Evolutionary conservation across 2,329 filamentous ascomycete species (phyloP).

Genomic region (Arthrobotrys conoides): DNA sequence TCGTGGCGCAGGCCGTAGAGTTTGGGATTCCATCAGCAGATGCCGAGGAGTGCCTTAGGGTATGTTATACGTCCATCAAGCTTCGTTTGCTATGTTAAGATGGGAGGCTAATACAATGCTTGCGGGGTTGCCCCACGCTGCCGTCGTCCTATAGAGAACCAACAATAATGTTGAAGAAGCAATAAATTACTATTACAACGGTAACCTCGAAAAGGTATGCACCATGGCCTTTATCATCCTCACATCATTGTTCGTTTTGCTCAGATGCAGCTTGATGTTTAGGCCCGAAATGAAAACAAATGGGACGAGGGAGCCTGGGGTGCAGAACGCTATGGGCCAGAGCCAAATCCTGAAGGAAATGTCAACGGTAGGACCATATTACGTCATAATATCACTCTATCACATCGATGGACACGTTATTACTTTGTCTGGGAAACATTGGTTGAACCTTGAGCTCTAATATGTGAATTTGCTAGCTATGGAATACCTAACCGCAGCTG

Average conservation of each 20-base stretch:
- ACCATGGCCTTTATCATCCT: neutral
- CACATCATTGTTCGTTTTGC: neutral
- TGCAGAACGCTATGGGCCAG: slow-evolving; percentile 48
- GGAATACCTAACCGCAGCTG: slow-evolving; percentile 38
- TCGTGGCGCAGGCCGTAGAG: slow-evolving; percentile 57
- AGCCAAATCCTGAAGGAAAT: slow-evolving; percentile 6
- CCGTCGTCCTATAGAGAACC: slow-evolving; percentile 41
- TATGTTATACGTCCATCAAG: slow-evolving; percentile 40
- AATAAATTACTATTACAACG: slow-evolving; percentile 63
- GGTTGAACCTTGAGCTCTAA: slow-evolving; percentile 34
- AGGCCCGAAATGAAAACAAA: slow-evolving; percentile 37
- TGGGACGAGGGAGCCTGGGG: slow-evolving; percentile 39
- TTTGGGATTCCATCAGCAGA: slow-evolving; percentile 59
- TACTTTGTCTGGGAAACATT: neutral
- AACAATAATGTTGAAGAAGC: slow-evolving; percentile 62
- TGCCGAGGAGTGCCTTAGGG: slow-evolving; percentile 63
- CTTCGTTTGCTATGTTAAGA: neutral
- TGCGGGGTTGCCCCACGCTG: slow-evolving; percentile 46
- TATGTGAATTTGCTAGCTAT: slow-evolving; percentile 40
- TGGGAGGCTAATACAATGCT: slow-evolving; percentile 43
- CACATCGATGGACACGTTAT: neutral
- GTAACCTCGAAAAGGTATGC: slow-evolving; percentile 62
- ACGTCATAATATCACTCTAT: neutral
- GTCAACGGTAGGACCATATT: slow-evolving; percentile 39
- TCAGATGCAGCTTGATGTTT: slow-evolving; percentile 6